A percentile compares a stretch with the other conserved stretches of the same genome.
Conservation (phyloP, 495 filamentous ascomycete genomes). For the Penicillium cinerascens region DNA sequence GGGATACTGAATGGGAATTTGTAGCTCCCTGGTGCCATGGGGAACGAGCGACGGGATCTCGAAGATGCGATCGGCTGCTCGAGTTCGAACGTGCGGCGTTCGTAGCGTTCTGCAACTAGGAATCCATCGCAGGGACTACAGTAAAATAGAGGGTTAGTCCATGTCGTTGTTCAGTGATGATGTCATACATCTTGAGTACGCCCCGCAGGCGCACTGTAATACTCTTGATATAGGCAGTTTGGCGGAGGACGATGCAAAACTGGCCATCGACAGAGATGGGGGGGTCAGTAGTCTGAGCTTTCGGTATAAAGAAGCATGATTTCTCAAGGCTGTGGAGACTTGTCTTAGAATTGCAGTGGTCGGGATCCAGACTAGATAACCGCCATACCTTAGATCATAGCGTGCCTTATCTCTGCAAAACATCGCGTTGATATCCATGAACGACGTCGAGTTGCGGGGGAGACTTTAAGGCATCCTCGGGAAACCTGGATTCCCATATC, state of each 20-base stretch:
- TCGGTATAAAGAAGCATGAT: background rate
- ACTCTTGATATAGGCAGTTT: background rate
- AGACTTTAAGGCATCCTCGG: background rate
- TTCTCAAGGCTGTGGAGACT: background rate
- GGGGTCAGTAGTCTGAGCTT: background rate
- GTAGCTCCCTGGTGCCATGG: background rate
- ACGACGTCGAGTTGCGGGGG: background rate
- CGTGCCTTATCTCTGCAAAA: background rate
- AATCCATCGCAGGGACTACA: background rate
- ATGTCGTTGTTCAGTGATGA: background rate
- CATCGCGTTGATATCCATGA: background rate
- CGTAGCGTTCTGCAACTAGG: background rate
- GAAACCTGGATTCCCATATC: background rate
- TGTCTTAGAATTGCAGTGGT: background rate
- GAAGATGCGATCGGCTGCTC: background rate
- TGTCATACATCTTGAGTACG: background rate
- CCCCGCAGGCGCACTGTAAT: background rate
- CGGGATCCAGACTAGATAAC: background rate
- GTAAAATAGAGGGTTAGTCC: background rate
- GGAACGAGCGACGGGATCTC: background rate
- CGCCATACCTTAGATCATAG: background rate
- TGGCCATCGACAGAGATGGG: background rate
- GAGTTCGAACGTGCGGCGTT: background rate
- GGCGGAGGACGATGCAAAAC: background rate
- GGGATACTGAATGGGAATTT: background rate